A percentile compares a stretch with the other conserved stretches of the same genome.
Conservation (phyloP, 2,329 filamentous ascomycete species). For the Paracoccidioides brasiliensis region DNA sequence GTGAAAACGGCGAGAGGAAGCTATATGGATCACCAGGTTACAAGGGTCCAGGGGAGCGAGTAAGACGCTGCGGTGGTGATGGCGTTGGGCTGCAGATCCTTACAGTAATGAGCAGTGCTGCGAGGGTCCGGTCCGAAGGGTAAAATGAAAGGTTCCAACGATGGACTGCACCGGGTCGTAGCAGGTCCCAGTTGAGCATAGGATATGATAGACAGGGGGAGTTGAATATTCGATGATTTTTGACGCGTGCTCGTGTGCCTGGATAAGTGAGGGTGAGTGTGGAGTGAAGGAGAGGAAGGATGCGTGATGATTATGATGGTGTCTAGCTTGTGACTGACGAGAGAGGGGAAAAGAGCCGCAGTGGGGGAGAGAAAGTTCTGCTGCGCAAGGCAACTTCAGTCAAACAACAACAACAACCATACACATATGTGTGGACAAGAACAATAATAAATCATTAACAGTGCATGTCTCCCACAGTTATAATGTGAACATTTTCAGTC, state of each 20-base stretch:
- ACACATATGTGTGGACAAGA: background rate
- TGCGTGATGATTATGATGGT: background rate
- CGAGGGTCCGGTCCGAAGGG: background rate
- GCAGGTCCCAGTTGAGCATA: background rate
- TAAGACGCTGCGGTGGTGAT: no score
- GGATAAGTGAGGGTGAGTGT: background rate
- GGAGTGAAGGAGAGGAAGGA: background rate
- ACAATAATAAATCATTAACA: no score
- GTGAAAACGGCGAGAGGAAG: background rate
- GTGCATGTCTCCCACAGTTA: no score
- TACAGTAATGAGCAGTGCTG: background rate
- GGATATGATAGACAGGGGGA: background rate
- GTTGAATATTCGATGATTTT: background rate
- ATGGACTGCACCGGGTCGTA: background rate
- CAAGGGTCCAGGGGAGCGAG: background rate
- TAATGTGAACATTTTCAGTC: no score
- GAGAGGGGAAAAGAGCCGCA: conserved; percentile 3
- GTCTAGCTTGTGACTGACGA: background rate
- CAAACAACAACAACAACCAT: background rate
- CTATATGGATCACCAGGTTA: background rate
- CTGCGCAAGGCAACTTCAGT: background rate
- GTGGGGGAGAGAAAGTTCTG: background rate
- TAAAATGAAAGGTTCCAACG: background rate
- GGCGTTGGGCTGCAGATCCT: background rate
- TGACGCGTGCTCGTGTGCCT: background rate